Base-by-base conservation (phyloP, 306 rosid genomes). In the Vigna unguiculata region DNA sequence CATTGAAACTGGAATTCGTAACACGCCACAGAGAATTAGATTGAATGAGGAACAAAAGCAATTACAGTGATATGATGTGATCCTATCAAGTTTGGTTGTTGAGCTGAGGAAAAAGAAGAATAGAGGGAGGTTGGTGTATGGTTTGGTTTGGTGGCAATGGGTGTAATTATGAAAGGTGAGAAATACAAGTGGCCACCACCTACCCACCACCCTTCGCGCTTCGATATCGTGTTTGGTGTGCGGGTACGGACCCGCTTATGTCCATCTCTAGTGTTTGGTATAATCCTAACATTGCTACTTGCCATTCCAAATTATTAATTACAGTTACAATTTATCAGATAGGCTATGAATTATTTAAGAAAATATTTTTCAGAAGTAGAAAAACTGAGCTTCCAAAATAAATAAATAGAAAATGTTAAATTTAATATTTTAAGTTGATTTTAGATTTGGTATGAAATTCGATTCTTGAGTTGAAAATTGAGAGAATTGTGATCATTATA, bases 1-100 rank as follows among this genome's bases (percentile, higher is more conserved):
- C 97, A 92, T 90, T 69, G 45, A 25, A 58, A 48, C 57, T 48
- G 38, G 40, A n/a, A 61, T 38, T 38, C 11, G 11, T 38, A 38
- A 61, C 0, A 4, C 67, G 15, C 20, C 17, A 64, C 19, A 17
- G 65, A 67, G 69, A 66, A 45, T 14, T 52, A 12, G 20, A 41
- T 75, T 40, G 46, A 66, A 7, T 52, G 60, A 59, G 48, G 10
- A 62, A 47, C 10, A 12, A 16, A 66, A 67, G 40, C 70, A 43
- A 43, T 11, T 5, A 64, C 61, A 24, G 48, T 61, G 58, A 22
- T 38, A 58, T 58, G 66, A 30, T 60, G 41, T 59, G 65, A 12
- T 6, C 22, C n/a, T 12, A 13, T 9, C 15, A 73, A 53, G 60
- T 62, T 48, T 30, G 82, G 77, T 77, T 73, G 86, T 76, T 84